Base-by-base conservation (phyloP, 139 green algal species). In the Raphidocelis subcapitata region DNA sequence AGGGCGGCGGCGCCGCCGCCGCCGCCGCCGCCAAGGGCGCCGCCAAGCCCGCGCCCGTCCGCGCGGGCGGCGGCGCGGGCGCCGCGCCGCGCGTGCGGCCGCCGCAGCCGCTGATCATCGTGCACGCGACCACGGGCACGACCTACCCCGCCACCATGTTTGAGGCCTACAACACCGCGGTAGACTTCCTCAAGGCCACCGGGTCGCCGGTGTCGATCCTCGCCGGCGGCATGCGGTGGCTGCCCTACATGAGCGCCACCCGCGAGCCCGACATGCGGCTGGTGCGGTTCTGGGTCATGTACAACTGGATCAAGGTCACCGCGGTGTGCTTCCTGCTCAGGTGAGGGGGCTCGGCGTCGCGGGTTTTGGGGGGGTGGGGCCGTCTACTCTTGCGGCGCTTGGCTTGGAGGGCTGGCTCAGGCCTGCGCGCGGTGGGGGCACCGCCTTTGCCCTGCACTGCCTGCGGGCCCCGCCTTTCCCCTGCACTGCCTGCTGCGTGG, bases 51-150 rank as follows among this genome's bases (percentile, higher is more conserved):
- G 32, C 26, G 60, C 31, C 32, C n/a, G 5, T 3, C 14, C 21
- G 36, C 60, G 37, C 47, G 49, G 18, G 23, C 37, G 26, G 37
- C 51, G 20, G 21, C 31, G 49, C 56, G 24, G 0, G 33, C 10
- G n/a, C 35, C 12, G 14, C 62, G 62, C 60, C 18, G 14, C 60
- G 18, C 41, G 28, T 1, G 29, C 8, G n/a, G 16, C 16, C 12
- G 26, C 29, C 47, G 44, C 65, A 47, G 51, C 52, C 24, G 52
- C 29, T 68, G 33, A 31, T 75, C 18, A 64, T 82, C 8, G 65
- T 82, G 28, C 76, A 82, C 16, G 35, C 49, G 59, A 59, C 51
- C 44, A 79, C 46, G 59, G 64, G 62, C 69, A 74, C 62, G 28
- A 74, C 61, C 15, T 77, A 79, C 47, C 76, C 76, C 8, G 31